phyloP scores from a whole-genome alignment of 805 yeast species.

The Candida caryicola region DNA sequence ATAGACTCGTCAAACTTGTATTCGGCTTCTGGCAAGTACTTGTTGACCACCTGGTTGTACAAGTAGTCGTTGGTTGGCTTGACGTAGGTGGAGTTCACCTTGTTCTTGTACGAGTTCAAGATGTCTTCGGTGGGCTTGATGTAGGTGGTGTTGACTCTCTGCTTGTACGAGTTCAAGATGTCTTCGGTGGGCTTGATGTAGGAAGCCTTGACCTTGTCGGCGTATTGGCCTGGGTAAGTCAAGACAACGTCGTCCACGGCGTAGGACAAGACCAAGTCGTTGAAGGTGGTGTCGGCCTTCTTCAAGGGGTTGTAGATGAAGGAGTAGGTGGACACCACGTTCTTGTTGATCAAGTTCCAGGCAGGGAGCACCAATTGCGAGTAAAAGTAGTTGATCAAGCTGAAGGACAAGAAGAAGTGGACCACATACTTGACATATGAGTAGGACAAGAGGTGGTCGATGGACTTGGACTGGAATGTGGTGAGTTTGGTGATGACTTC shows the following conservation, averaged over 20 bases:
- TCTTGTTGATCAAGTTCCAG: constrained; percentile 19
- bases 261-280: constrained; percentile 11
- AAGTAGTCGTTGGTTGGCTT: constrained; percentile 25
- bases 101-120: constrained; percentile 5
- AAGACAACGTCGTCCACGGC: constrained; percentile 10
- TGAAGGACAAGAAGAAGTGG: constrained; percentile 24
- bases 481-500: constrained; percentile 9
- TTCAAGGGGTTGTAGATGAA: constrained; percentile 13
- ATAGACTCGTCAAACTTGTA: constrained; percentile 20
- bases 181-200: constrained; percentile 25
- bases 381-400: constrained; percentile 22
- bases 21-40: constrained; percentile 27
- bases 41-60: constrained; percentile 14
- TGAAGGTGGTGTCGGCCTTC: constrained; percentile 10
- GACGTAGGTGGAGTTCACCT: constrained; percentile 12
- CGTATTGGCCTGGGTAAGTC: constrained; percentile 6
- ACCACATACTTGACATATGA: constrained; percentile 22
- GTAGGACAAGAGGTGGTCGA: constrained; percentile 33
- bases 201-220: constrained; percentile 6
- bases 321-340: constrained; percentile 19
- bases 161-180: constrained; percentile 9
- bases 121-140: constrained; percentile 26
- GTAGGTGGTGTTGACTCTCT: constrained; percentile 8
- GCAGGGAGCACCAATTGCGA: constrained; percentile 21
- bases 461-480: constrained; percentile 30